Base-by-base conservation (phyloP, 75 land plant genomes). In the Larix kaempferi region DNA sequence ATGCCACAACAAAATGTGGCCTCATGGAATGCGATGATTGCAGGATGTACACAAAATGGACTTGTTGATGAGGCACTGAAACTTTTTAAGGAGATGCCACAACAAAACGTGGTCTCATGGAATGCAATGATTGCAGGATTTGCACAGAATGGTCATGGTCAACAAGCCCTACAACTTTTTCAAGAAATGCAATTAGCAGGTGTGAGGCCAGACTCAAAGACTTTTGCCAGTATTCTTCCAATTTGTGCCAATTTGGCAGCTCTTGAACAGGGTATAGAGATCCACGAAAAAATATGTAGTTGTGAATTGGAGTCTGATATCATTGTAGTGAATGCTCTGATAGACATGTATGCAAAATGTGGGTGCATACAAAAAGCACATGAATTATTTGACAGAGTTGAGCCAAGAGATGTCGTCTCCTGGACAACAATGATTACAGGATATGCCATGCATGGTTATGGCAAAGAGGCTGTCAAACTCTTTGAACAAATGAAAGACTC, bases 161-260 rank as follows among this genome's bases (percentile, higher is more conserved):
- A 41, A n/a, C n/a, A 69, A 15, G 22, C 35, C 35, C 49, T 73
- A 19, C 74, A 44, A 69, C 78, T 52, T 39, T 61, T 77, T 64
- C 74, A 49, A 49, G 84, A 82, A 49, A 49, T 49, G 54, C 54
- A 49, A 49, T 49, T 49, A 49, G 54, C 54, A 49, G 63, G 80
- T n/a, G 76, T 88, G 6, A 21, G 27, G 80, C 84, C 87, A 3
- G 86, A 90, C 64, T 85, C 84, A 78, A 86, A 86, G 13, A 86
- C 90, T 3, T 86, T 88, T 81, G 75, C 89, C 69, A 86, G 84
- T 27, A 67, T 88, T 19, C 79, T 88, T 27, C 78, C 85, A 1
- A 75, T 82, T 2, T 85, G 88, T 79, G 82, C 84, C 4, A 80
- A 87, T 61, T 29, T 88, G 54, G 82, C 71, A 77, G 83, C 82